Evolutionary conservation across 345 rosid species (phyloP), one percentile per base, ranked within the genome.

Genomic region (Hibiscus mutabilis): DNA sequence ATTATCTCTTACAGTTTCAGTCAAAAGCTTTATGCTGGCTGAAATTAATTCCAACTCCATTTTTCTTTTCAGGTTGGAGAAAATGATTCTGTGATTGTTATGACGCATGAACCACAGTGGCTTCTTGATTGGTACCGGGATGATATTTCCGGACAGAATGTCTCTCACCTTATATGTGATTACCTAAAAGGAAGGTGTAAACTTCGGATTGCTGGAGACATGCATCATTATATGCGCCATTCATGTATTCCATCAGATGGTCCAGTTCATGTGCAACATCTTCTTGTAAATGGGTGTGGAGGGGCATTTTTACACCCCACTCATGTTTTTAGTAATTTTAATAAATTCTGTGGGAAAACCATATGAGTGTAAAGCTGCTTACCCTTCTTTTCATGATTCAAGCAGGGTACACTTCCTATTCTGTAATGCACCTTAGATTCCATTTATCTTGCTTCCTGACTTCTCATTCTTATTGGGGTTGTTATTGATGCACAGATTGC

Each of bases 261-360:
- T 51, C 93, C 96, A 55, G 88, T 80, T 64, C 78, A 86, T 75
- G 96, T 90, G 75, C 92, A 88, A 64, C 98, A 92, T 85, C 86
- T 95, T 73, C 84, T 95, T 79, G 99, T 95, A 60, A 95, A 95
- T 79, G 98, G 99, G 53, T 90, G 96, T 74, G 98, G 99, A 68
- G 98, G 99, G 76, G 99, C 99, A 24, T 95, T 95, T 86, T 81
- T 95, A 73, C 99, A 95, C 84, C 98, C 98, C 68, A 95, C 99
- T 69, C 99, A 95, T 77, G 98, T 92, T 76, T 95, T 95, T 76
- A 77, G 88, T 66, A 84, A 85, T 68, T 95, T 95, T 76, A 86
- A 86, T 8, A 82, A 82, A 73, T 80, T 76, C 56, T 84, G 80
- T 75, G 94, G 92, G 68, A 71, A 88, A 16, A 69, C 85, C 85